Evolutionary conservation across 192 early-diverging fungal species (phyloP).

Genomic region (Helicostylum pulchrum): DNA sequence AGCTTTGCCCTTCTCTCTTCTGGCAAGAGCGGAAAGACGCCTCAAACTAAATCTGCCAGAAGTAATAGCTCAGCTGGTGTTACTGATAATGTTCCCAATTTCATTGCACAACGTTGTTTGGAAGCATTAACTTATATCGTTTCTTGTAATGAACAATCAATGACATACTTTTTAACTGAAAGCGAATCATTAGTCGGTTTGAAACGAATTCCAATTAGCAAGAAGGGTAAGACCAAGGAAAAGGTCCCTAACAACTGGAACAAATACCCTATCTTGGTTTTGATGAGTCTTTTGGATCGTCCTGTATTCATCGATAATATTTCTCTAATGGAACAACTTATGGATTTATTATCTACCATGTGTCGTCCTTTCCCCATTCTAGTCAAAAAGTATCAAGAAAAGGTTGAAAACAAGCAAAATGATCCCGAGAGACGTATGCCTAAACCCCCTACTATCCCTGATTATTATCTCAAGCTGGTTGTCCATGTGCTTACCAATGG

Average conservation of each 20-base stretch:
- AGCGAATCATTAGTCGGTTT: slow-evolving; percentile 57
- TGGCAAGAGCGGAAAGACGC: slow-evolving; percentile 44
- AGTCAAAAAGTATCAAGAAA: slow-evolving; percentile 50
- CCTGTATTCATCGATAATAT: slow-evolving; percentile 79
- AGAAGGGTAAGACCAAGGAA: slow-evolving; percentile 71
- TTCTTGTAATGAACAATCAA: slow-evolving; percentile 69
- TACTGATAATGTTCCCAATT: slow-evolving; percentile 73
- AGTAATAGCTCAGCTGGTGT: slow-evolving; percentile 19
- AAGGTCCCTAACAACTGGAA: slow-evolving; percentile 37
- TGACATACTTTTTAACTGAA: slow-evolving; percentile 76
- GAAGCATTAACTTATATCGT: slow-evolving; percentile 82
- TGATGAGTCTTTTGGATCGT: slow-evolving; percentile 82
- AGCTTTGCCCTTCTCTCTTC: slow-evolving; percentile 74
- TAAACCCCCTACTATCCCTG: slow-evolving; percentile 79
- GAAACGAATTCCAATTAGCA: slow-evolving; percentile 44
- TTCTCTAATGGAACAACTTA: slow-evolving; percentile 81
- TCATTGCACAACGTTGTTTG: slow-evolving; percentile 87
- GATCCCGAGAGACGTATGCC: slow-evolving; percentile 39
- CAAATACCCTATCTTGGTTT: slow-evolving; percentile 70
- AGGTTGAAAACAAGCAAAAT: slow-evolving; percentile 31
- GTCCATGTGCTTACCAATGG: slow-evolving; percentile 89
- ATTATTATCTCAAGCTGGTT: slow-evolving; percentile 74
- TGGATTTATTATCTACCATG: slow-evolving; percentile 79
- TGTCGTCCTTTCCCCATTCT: slow-evolving; percentile 71
- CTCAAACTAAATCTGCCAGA: slow-evolving; percentile 23